Percentiles rank a stretch among this genome's conserved stretches.
Evolutionary conservation across 495 filamentous ascomycete genomes (phyloP).

Genomic region (Trichoderma reesei): DNA sequence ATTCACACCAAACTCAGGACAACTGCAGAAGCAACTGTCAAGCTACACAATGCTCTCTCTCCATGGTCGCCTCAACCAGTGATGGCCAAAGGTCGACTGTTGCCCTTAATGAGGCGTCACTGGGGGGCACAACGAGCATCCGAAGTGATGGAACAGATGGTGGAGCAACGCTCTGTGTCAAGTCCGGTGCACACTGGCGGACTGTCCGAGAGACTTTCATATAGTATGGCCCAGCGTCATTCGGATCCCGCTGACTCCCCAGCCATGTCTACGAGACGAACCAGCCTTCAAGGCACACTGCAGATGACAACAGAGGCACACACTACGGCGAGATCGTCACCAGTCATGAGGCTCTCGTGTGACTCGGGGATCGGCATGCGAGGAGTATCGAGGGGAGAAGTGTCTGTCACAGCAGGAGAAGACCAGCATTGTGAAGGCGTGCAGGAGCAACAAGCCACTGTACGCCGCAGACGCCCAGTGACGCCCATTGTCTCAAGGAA

Average conservation of each 20-base stretch:
- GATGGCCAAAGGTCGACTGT: constrained; percentile 27
- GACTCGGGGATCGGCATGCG: background rate
- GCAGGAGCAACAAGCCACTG: background rate
- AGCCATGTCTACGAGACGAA: background rate
- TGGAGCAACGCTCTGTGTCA: background rate
- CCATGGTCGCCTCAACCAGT: constrained; percentile 29
- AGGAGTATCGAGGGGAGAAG: background rate
- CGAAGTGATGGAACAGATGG: constrained; percentile 28
- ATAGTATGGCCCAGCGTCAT: background rate
- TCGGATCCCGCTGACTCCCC: background rate
- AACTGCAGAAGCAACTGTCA: constrained; percentile 30
- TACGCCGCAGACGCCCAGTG: background rate
- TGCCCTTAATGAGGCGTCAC: constrained; percentile 33
- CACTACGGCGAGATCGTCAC: background rate
- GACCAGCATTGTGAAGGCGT: background rate
- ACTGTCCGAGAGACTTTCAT: background rate
- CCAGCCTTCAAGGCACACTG: background rate
- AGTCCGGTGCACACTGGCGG: background rate
- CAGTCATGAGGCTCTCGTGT: background rate
- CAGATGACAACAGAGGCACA: background rate
- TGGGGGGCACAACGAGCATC: constrained; percentile 30
- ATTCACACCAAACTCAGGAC: constrained; percentile 35
- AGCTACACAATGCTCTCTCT: constrained; percentile 27
- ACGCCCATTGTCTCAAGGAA: background rate
- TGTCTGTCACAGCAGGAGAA: background rate